Base-by-base conservation (phyloP, 2,329 filamentous ascomycete species). In the Huntiella moniliformis region DNA sequence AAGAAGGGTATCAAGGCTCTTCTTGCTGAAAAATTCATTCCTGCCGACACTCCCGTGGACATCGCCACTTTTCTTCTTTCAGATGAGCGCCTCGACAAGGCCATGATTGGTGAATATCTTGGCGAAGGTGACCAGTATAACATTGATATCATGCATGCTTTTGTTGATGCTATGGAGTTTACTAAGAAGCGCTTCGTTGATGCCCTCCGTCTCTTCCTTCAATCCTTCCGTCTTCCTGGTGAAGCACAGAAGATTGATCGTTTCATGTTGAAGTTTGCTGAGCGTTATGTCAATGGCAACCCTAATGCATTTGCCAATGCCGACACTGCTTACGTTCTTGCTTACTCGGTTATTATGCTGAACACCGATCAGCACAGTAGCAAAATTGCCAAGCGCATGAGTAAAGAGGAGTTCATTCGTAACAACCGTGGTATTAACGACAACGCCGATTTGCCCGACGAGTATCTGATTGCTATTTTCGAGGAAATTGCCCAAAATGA, bases 351-450 rank as follows among this genome's bases (percentile, higher is more conserved):
- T 46, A 95, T 98, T 55, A 69, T 98, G 73, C 67, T 98, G 44
- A 98, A 98, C 60, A 94, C 87, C 1, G 91, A 98, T 66, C 74
- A 88, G 54, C 91, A 98, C 64, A 96, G 88, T 60, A 71, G 67
- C 52, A 94, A 95, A 59, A 73, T 98, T 55, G 70, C 67, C 1
- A 76, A 74, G 53, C 78, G 86, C 45, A 98, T 98, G 91, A 92
- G 80, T 18, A 86, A 86, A 53, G 82, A 94, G 51, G 92, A 98
- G 54, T 98, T 98, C 58, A 94, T 98, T 67, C 95, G 93, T 67
- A 98, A 98, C 63, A 98, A 98, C 61, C 71, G 91, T 22, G 91
- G 91, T 48, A 98, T 98, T 67, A 96, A 98, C 62, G 91, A 98
- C 63, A 88, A 83, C 53, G 82, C 85, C 28, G 84, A 96, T 64